Conservation (phyloP, 176 grass and related monocot genomes). For the Oryza brachyantha region DNA sequence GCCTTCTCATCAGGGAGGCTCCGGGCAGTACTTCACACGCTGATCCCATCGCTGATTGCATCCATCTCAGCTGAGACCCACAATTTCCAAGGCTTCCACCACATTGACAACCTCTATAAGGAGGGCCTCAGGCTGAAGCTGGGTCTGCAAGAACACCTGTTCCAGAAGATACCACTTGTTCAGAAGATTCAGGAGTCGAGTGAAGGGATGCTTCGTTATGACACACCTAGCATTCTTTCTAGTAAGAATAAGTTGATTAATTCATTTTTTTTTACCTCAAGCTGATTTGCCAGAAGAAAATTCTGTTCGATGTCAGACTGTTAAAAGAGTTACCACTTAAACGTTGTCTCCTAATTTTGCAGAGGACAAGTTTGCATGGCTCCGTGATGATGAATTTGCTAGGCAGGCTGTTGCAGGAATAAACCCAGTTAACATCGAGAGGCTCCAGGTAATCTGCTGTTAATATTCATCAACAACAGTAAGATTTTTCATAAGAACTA, state of each 20-base stretch:
- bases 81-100: slow-evolving; percentile 93
- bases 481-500: background rate
- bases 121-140: slow-evolving; percentile 94
- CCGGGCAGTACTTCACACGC: slow-evolving; percentile 80
- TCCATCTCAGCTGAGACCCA: slow-evolving; percentile 85
- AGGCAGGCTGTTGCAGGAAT: slow-evolving; percentile 86
- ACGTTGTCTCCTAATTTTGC: background rate
- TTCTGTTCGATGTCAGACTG: background rate
- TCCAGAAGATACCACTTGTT: slow-evolving; percentile 89
- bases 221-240: slow-evolving; percentile 90
- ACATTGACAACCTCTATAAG: slow-evolving; percentile 98
- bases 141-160: slow-evolving; percentile 90
- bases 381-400: slow-evolving; percentile 98
- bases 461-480: background rate
- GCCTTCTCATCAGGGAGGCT: slow-evolving; percentile 89
- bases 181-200: slow-evolving; percentile 98
- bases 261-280: background rate
- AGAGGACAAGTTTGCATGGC: slow-evolving; percentile 99
- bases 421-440: slow-evolving; percentile 81
- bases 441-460: slow-evolving; percentile 53
- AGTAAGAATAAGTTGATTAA: slow-evolving; percentile 57
- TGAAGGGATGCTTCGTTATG: slow-evolving; percentile 92
- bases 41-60: slow-evolving; percentile 90
- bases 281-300: background rate
- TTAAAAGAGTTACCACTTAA: background rate